Conservation (phyloP, 345 rosid genomes). For the Hirschfeldia incana region DNA sequence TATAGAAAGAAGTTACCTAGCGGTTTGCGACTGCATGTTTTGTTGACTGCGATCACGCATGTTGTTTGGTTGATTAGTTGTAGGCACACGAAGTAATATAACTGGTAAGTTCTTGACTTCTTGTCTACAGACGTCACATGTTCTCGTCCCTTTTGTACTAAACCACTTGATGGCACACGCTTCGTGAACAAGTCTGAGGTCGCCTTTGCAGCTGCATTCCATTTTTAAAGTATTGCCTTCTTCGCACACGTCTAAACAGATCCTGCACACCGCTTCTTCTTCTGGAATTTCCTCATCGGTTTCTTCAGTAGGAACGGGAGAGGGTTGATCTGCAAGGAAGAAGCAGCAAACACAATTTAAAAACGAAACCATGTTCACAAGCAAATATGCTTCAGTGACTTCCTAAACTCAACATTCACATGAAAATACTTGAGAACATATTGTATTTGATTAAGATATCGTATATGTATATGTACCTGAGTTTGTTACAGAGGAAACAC, state of each 20-base stretch:
- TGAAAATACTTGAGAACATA: not conserved
- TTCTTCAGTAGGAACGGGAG: slow-evolving; percentile 49
- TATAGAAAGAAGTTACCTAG: slow-evolving; percentile 48
- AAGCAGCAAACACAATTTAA: slow-evolving; percentile 9
- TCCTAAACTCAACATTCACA: not conserved
- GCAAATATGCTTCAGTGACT: not conserved
- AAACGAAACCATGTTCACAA: not conserved
- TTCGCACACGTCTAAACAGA: slow-evolving; percentile 76
- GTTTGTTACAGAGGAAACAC: slow-evolving; percentile 39
- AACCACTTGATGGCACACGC: slow-evolving; percentile 91
- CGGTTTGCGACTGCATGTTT: slow-evolving; percentile 46
- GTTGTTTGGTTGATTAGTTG: slow-evolving; percentile 43
- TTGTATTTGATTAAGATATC: not conserved
- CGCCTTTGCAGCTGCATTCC: slow-evolving; percentile 99
- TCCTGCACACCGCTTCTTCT: slow-evolving; percentile 95
- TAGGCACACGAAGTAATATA: slow-evolving; percentile 63
- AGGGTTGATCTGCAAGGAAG: slow-evolving; percentile 56
- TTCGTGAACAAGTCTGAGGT: slow-evolving; percentile 83
- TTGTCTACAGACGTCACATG: slow-evolving; percentile 84
- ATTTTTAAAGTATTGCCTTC: slow-evolving; percentile 88
- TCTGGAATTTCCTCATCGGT: slow-evolving; percentile 95
- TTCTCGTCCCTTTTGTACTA: slow-evolving; percentile 79
- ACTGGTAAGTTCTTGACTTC: slow-evolving; percentile 93
- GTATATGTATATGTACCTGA: slow-evolving; percentile 55
- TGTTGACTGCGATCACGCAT: slow-evolving; percentile 57